Evolutionary conservation across 2,329 filamentous ascomycete species (phyloP), one percentile per base, ranked within the genome.

Genomic region (Aureobasidium sp.): DNA sequence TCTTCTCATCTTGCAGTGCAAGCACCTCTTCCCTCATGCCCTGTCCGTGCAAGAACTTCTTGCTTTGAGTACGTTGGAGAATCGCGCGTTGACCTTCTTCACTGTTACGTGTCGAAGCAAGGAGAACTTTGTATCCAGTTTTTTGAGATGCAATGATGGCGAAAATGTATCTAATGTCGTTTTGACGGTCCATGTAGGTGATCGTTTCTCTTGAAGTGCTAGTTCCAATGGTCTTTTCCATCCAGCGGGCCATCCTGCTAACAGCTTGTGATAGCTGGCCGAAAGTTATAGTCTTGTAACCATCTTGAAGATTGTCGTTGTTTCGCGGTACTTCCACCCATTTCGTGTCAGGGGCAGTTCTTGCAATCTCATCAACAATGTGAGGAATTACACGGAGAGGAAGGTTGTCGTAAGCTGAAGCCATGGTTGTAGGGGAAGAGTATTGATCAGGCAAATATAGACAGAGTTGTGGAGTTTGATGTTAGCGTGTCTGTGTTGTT

Each of bases 151-250:
- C 67, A 19, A 66, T 50, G 31, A 66, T 61, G 9, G 62, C 60
- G 43, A 66, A 61, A 11, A 64, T 63, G 47, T 69, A 69, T 37
- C 64, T 60, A 9, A 61, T 60, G 33, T 69, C 65, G 33, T 66
- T 66, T 25, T 64, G 37, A n/a, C 66, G 46, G n/a, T 60, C 67
- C 25, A 68, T 64, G 35, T 67, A 69, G 8, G 67, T 63, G 19
- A 65, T 46, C 6, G 60, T 62, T 31, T 61, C 60, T 31, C 62
- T 51, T 5, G 57, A 57, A 17, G 60, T 54, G 38, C 54, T 62
- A 6, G 55, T 55, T n/a, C 61, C 64, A n/a, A 66, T 40, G 2
- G 49, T 53, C 37, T 61, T n/a, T 9, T 65, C 64, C 1, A 63
- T 58, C 65, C 65, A 66, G 21, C 51, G 46, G 13, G 64, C 64